Percentiles rank a stretch among this genome's conserved stretches.
phyloP scores from a whole-genome alignment of 495 filamentous ascomycete genomes.

The Penicillium pancosmium region DNA sequence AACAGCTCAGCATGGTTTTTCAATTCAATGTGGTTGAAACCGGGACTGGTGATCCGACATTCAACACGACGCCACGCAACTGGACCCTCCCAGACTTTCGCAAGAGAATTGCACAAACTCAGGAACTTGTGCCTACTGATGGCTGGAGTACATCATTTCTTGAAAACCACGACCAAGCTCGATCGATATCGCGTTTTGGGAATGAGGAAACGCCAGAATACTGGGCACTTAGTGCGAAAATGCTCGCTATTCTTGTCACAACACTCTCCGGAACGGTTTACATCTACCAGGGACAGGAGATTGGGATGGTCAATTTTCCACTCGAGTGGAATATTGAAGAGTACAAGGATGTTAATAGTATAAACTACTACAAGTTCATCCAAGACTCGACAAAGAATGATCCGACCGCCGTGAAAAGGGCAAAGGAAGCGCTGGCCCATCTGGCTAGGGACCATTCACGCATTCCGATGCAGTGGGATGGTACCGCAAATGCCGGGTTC shows the following conservation, averaged over 20 bases:
- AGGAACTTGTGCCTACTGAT: constrained; percentile 49
- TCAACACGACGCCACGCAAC: constrained; percentile 38
- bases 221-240: constrained; percentile 50
- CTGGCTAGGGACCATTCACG: constrained; percentile 64
- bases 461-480: constrained; percentile 65
- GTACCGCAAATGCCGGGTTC: constrained; percentile 57
- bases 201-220: constrained; percentile 46
- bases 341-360: constrained; percentile 55
- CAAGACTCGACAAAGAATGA: constrained; percentile 28
- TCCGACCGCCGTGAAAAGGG: constrained; percentile 37
- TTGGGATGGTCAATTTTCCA: constrained; percentile 59
- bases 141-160: constrained; percentile 56
- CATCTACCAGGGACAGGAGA: constrained; percentile 60
- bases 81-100: constrained; percentile 49
- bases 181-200: constrained; percentile 49
- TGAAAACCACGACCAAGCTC: constrained; percentile 46
- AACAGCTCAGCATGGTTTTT: constrained; percentile 59
- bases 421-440: constrained; percentile 42
- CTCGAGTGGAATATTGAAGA: constrained; percentile 43
- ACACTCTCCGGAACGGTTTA: constrained; percentile 55
- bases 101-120: constrained; percentile 36
- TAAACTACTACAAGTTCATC: constrained; percentile 53
- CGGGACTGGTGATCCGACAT: constrained; percentile 43
- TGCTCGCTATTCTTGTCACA: constrained; percentile 54
- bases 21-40: constrained; percentile 55